phyloP scores from a whole-genome alignment of 768 basidiomycete species.

The Lactarius evosmus region DNA sequence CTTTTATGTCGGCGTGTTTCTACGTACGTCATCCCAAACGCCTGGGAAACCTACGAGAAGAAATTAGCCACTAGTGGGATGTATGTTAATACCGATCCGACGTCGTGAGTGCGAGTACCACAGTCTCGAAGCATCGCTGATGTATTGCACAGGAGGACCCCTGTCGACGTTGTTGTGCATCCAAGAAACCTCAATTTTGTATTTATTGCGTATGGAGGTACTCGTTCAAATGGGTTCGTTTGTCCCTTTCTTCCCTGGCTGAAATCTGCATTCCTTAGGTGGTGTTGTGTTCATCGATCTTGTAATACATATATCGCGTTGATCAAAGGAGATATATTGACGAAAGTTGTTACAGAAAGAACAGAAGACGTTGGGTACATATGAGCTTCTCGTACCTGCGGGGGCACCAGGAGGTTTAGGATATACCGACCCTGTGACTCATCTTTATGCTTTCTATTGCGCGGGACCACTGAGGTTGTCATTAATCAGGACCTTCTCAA shows the following conservation, averaged over 20 bases:
- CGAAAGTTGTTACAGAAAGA: conserved; percentile 40
- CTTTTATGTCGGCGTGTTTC: conserved; percentile 65
- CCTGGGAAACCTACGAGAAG: conserved; percentile 72
- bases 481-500: conserved; percentile 56
- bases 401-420: conserved; percentile 79
- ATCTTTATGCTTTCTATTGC: background rate
- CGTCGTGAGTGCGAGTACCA: conserved; percentile 37
- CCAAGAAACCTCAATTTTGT: conserved; percentile 70
- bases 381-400: conserved; percentile 68
- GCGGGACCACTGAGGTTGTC: conserved; percentile 8
- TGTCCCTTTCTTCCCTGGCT: background rate
- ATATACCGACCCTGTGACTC: conserved; percentile 53
- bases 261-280: conserved; percentile 38
- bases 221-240: background rate
- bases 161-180: conserved; percentile 62
- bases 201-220: conserved; percentile 74
- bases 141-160: conserved; percentile 34
- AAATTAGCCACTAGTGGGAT: conserved; percentile 44
- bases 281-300: conserved; percentile 60
- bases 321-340: background rate
- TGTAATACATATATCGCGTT: conserved; percentile 36
- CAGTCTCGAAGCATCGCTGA: conserved; percentile 7
- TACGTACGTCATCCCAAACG: conserved; percentile 64
- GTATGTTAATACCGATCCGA: conserved; percentile 35
- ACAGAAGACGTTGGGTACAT: conserved; percentile 53